Conservation (phyloP, 1,284 basidiomycete genomes). For the Cutaneotrichosporon sp. region DNA sequence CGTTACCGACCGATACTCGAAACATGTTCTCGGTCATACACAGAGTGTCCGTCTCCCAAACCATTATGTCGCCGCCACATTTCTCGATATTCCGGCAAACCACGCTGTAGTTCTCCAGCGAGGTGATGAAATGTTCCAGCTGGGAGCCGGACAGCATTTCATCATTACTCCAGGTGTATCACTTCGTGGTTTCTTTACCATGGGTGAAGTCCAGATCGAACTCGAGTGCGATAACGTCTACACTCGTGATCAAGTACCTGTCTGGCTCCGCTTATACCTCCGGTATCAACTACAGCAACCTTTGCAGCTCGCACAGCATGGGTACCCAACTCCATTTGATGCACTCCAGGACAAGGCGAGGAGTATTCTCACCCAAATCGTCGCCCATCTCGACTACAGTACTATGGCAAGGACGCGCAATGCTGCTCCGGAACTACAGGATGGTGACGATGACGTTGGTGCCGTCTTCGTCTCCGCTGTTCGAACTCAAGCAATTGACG, state of each 20-base stretch:
- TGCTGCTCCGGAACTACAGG: conserved; percentile 17
- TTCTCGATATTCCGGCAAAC: conserved; percentile 25
- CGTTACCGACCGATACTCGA: conserved; percentile 16
- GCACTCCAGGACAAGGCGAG: conserved; percentile 28
- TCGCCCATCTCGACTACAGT: conserved; percentile 22
- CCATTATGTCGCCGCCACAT: conserved; percentile 23
- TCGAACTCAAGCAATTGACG: conserved; percentile 24
- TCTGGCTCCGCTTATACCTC: conserved; percentile 25
- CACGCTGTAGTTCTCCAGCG: conserved; percentile 25
- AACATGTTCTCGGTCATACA: conserved; percentile 16
- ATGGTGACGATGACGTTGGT: conserved; percentile 15
- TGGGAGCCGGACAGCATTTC: conserved; percentile 24
- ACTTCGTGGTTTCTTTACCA: conserved; percentile 20
- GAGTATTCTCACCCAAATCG: conserved; percentile 24
- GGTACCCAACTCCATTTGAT: conserved; percentile 23
- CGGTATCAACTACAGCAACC: conserved; percentile 22
- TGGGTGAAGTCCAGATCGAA: conserved; percentile 25
- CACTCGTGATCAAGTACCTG: conserved; percentile 25
- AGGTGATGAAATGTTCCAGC: conserved; percentile 20
- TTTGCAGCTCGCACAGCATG: conserved; percentile 20
- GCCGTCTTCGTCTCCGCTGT: conserved; percentile 23
- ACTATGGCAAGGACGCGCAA: conserved; percentile 23
- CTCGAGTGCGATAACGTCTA: conserved; percentile 22
- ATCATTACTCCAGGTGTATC: conserved; percentile 16
- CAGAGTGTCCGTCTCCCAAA: conserved; percentile 20